Conservation (phyloP, 768 basidiomycete species). For the Lactifluus echinatus region DNA sequence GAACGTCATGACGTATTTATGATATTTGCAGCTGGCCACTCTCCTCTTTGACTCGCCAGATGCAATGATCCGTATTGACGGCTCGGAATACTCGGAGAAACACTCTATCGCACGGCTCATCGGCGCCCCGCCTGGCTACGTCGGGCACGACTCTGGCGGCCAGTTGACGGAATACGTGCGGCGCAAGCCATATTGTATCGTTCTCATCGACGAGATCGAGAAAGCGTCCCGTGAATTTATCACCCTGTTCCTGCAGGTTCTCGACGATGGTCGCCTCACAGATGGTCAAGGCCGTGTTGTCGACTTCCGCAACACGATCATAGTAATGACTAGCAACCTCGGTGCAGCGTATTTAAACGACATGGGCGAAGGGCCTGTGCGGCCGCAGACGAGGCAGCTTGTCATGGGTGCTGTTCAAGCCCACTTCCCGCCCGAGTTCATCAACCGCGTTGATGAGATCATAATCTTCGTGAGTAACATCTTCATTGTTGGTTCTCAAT, state of each 20-base stretch:
- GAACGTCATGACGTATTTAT: slow-evolving; percentile 8
- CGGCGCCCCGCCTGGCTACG: slow-evolving; percentile 77
- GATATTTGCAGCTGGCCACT: slow-evolving; percentile 58
- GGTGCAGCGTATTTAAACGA: slow-evolving; percentile 73
- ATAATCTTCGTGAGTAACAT: slow-evolving; percentile 52
- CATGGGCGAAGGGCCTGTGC: slow-evolving; percentile 63
- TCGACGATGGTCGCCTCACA: slow-evolving; percentile 88
- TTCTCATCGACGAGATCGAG: slow-evolving; percentile 85
- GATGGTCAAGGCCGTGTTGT: slow-evolving; percentile 88
- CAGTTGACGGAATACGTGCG: slow-evolving; percentile 92
- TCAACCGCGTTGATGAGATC: slow-evolving; percentile 85
- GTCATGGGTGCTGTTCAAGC: slow-evolving; percentile 74
- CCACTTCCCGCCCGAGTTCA: slow-evolving; percentile 89
- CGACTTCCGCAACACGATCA: slow-evolving; percentile 85
- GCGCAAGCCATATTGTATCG: slow-evolving; percentile 81
- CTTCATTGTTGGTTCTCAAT: too few species aligned
- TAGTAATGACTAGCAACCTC: slow-evolving; percentile 92
- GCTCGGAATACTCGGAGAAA: slow-evolving; percentile 85
- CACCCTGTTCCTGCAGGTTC: slow-evolving; percentile 70
- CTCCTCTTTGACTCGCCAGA: slow-evolving; percentile 86
- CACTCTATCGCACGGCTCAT: slow-evolving; percentile 68
- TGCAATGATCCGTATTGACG: slow-evolving; percentile 89
- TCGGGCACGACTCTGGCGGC: slow-evolving; percentile 84
- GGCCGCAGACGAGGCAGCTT: slow-evolving; percentile 44
- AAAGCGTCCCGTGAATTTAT: slow-evolving; percentile 71